Percentiles rank a stretch among this genome's conserved stretches.
phyloP scores from a whole-genome alignment of 305 asterid species.

The Stenogyne calaminthoides region DNA sequence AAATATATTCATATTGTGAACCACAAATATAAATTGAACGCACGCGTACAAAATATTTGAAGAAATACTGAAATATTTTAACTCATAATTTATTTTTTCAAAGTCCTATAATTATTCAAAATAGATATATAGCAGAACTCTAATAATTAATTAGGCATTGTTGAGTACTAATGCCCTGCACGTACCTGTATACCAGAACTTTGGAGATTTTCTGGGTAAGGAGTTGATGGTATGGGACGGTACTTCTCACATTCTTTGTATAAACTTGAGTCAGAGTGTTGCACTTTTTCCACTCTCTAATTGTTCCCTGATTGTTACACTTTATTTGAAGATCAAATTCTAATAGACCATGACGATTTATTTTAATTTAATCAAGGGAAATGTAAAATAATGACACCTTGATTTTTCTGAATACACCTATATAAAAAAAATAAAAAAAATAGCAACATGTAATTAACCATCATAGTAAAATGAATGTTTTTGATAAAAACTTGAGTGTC shows the following conservation, averaged over 20 bases:
- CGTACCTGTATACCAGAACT: conserved; percentile 29
- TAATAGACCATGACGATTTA: neutral
- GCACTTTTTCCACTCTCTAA: conserved; percentile 25
- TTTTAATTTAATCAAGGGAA: neutral
- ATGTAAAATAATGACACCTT: neutral
- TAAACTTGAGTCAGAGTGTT: neutral
- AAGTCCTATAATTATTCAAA: neutral
- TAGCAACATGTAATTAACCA: too few species aligned
- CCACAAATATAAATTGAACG: neutral
- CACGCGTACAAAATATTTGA: neutral
- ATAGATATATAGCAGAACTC: neutral
- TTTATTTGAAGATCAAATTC: neutral
- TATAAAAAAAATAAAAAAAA: too few species aligned
- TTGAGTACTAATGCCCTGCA: neutral
- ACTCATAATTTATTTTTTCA: too few species aligned
- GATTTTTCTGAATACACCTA: too few species aligned
- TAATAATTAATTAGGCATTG: neutral
- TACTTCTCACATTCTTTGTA: conserved; percentile 13
- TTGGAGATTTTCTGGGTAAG: conserved; percentile 26
- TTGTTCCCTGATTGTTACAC: conserved; percentile 23
- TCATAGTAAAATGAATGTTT: too few species aligned
- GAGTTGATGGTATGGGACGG: conserved; percentile 7
- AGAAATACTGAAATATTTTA: neutral
- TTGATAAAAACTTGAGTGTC: too few species aligned
- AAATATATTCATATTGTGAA: too few species aligned